These are phyloP conservation scores for Paraconiothyrium sp. DNA, from an alignment of 2,329 filamentous ascomycete species.

Conservation along the genomic window DNA sequence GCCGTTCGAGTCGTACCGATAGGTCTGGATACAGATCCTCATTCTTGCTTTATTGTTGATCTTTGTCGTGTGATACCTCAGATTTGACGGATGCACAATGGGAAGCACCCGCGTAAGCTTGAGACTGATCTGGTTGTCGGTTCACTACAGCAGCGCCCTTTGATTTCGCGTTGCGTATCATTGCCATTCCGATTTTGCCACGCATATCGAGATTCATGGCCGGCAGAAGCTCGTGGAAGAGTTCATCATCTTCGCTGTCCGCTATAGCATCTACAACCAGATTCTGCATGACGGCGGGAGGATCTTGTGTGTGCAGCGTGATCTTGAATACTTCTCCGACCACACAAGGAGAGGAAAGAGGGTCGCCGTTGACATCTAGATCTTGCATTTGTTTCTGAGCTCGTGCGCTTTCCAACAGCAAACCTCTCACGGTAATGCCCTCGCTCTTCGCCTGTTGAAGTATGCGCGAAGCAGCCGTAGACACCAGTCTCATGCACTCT, in stretches of 20 bases:
- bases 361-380: not conserved
- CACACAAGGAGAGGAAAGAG: conserved; percentile 9
- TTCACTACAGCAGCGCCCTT: not conserved
- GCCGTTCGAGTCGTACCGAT: not conserved
- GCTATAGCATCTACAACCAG: conserved; percentile 30
- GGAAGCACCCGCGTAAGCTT: not conserved
- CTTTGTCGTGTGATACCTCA: not conserved
- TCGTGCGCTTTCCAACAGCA: conserved; percentile 19
- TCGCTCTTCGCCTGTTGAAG: conserved; percentile 16
- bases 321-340: conserved; percentile 28
- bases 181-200: conserved; percentile 4
- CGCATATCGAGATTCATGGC: conserved; percentile 7
- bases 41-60: not conserved
- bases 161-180: not conserved
- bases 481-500: conserved; percentile 26
- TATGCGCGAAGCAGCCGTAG: conserved; percentile 6
- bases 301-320: conserved; percentile 24
- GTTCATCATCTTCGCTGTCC: conserved; percentile 2
- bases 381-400: not conserved
- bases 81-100: not conserved
- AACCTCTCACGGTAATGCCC: conserved; percentile 16
- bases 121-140: not conserved
- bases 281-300: conserved; percentile 22
- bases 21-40: not conserved
- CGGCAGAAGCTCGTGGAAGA: not conserved